Percentiles rank a stretch among this genome's conserved stretches.
Conservation (phyloP, 2,329 filamentous ascomycete species). For the Diplodia sapinea region DNA sequence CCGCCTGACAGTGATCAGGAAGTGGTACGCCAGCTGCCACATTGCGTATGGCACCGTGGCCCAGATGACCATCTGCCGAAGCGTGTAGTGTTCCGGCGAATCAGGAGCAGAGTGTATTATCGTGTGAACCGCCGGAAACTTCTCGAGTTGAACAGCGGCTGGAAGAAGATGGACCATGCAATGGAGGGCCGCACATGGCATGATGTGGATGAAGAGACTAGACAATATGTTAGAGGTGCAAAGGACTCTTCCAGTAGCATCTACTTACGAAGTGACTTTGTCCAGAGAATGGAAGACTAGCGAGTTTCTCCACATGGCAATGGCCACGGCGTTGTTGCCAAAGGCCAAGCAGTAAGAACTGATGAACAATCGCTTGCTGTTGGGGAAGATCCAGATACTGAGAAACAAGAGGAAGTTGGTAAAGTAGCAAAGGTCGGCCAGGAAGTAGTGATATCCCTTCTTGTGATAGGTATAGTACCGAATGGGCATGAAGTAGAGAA, state of each 20-base stretch:
- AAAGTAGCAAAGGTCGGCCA: slow-evolving; percentile 97
- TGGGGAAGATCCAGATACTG: slow-evolving; percentile 87
- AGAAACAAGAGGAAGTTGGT: slow-evolving; percentile 86
- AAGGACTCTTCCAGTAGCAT: background rate
- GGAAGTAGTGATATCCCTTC: slow-evolving; percentile 84
- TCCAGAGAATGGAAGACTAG: slow-evolving; percentile 98
- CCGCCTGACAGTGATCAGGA: slow-evolving; percentile 93
- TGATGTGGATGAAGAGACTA: slow-evolving; percentile 97
- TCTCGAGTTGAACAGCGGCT: slow-evolving; percentile 65
- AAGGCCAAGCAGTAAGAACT: slow-evolving; percentile 90
- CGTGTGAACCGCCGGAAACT: slow-evolving; percentile 84
- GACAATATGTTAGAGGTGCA: background rate
- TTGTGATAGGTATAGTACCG: slow-evolving; percentile 89
- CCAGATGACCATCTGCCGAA: slow-evolving; percentile 89
- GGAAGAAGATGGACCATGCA: slow-evolving; percentile 85
- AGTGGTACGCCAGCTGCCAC: slow-evolving; percentile 93
- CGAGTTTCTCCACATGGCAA: slow-evolving; percentile 99
- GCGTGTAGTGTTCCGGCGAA: slow-evolving; percentile 79
- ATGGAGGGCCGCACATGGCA: slow-evolving; percentile 94
- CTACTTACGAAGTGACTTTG: slow-evolving; percentile 80
- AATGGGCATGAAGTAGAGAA: slow-evolving; percentile 96
- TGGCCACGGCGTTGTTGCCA: slow-evolving; percentile 96
- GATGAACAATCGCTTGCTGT: slow-evolving; percentile 89
- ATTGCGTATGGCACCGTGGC: slow-evolving; percentile 89
- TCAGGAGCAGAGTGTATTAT: slow-evolving; percentile 73